phyloP scores from a whole-genome alignment of 1,284 basidiomycete species.

The Bondarzewia mesenterica region DNA sequence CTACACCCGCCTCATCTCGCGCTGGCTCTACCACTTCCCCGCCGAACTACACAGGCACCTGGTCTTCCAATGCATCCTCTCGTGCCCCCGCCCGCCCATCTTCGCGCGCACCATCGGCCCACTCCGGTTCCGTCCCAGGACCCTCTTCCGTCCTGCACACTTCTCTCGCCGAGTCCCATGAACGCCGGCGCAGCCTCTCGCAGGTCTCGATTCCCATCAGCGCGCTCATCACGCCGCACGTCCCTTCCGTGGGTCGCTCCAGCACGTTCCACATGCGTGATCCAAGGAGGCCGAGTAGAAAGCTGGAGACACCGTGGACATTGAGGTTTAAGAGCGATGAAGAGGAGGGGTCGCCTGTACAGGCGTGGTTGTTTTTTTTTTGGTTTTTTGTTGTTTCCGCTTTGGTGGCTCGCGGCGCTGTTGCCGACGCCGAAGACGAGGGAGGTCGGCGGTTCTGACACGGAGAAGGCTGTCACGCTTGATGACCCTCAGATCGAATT shows the following conservation, averaged over 20 bases:
- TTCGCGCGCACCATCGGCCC: constrained; percentile 22
- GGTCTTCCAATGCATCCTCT: constrained; percentile 43
- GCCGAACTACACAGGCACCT: constrained; percentile 33
- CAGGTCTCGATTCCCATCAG: constrained; percentile 68
- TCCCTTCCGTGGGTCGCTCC: constrained; percentile 52
- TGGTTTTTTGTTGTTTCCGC: constrained; percentile 65
- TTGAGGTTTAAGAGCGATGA: constrained; percentile 48
- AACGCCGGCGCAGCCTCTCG: constrained; percentile 40
- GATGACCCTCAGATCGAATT: constrained; percentile 74
- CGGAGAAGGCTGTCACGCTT: constrained; percentile 62
- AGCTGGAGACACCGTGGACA: constrained; percentile 52
- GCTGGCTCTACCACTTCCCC: constrained; percentile 15
- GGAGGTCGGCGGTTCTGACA: constrained; percentile 45
- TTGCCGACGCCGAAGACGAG: constrained; percentile 53
- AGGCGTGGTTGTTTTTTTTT: constrained; percentile 72
- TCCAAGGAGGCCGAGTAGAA: constrained; percentile 53
- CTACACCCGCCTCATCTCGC: constrained; percentile 19
- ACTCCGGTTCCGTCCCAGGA: constrained; percentile 22
- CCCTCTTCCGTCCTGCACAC: constrained; percentile 7
- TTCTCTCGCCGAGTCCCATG: constrained; percentile 17
- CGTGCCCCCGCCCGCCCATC: constrained; percentile 22
- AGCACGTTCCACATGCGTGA: constrained; percentile 70
- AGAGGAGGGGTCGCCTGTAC: constrained; percentile 55
- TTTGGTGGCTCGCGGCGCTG: constrained; percentile 67
- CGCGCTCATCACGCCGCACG: constrained; percentile 67